phyloP scores from a whole-genome alignment of 1,284 basidiomycete genomes.

The Chalciporus sp. region DNA sequence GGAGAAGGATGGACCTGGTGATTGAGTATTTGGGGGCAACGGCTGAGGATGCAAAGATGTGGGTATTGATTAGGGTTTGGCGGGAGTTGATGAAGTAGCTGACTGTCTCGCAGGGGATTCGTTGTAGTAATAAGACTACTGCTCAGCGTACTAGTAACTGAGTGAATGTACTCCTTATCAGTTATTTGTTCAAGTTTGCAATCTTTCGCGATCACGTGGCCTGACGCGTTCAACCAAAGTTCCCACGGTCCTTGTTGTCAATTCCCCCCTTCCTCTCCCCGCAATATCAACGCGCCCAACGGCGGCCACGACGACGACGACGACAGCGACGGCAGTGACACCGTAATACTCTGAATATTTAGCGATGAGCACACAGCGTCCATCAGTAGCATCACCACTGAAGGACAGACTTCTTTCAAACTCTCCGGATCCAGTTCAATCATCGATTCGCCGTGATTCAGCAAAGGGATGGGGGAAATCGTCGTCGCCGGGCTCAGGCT shows the following conservation, averaged over 20 bases:
- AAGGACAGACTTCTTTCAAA: constrained; percentile 62
- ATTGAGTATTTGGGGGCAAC: too few species aligned
- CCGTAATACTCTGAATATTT: constrained; percentile 11
- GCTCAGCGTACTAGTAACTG: too few species aligned
- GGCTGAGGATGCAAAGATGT: too few species aligned
- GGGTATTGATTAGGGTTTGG: not conserved
- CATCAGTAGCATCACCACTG: constrained; percentile 12
- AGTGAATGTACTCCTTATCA: too few species aligned
- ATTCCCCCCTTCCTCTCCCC: constrained; percentile 8
- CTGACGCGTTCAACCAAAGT: constrained; percentile 25
- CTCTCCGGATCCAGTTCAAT: constrained; percentile 64
- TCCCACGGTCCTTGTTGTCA: constrained; percentile 31
- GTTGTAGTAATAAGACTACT: too few species aligned
- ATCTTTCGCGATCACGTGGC: constrained; percentile 31
- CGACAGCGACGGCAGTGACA: constrained; percentile 25
- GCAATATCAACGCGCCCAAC: constrained; percentile 15
- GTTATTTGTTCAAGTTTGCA: constrained; percentile 20
- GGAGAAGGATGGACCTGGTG: too few species aligned
- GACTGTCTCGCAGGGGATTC: too few species aligned
- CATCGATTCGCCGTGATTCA: constrained; percentile 60
- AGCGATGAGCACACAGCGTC: constrained; percentile 31
- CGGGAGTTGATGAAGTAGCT: too few species aligned
- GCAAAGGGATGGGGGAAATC: constrained; percentile 53
- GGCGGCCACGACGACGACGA: constrained; percentile 13
- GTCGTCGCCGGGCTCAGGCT: constrained; percentile 41